Base-by-base conservation (phyloP, 108 stramenopile species). In the Pseudonitzschia multiseries region DNA sequence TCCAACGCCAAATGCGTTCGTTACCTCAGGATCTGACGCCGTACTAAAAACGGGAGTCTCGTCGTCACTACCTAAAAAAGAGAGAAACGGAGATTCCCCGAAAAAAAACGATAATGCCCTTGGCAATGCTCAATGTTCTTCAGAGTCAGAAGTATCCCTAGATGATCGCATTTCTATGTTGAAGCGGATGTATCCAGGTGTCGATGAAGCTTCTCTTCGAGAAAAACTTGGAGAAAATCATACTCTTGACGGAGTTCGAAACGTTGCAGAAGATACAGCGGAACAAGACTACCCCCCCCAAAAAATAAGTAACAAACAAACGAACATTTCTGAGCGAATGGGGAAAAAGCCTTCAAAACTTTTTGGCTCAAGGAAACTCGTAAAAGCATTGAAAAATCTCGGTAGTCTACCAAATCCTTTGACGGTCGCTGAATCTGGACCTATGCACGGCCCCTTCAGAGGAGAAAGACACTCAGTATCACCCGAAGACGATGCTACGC, bases 161-260 rank as follows among this genome's bases (percentile, higher is more conserved):
- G 75, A 80, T 26, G 80, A 74, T 10, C 84, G 80, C 59, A 79
- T 82, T 5, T 27, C 46, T 18, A 82, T 84, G 51, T 71, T 90
- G 28, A 78, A 80, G 62, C 79, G 85, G 54, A 92, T 92, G 88
- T 92, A 84, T 74, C 91, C 91, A 0, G 73, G 74, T 62, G 86
- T 68, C 41, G 76, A 84, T 21, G 67, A 72, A 8, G 64, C 79
- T 10, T 84, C 68, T 41, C 70, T 92, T 46, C 66, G 75, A 59
- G 68, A 75, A 51, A 68, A 81, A 57, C 79, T 92, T 63, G 88
- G 88, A 13, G 13, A 80, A 14, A 75, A 88, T 65, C 86, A 88
- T 6, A 68, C 76, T 32, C 68, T 81, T 44, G 88, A 92, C 53
- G 71, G 85, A 48, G 84, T 89, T 1, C 77, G 79, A 29, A 70